A percentile compares a stretch with the other conserved stretches of the same genome.
Conservation (phyloP, 441 rosid genomes). For the Pelargonium fulgidum region DNA sequence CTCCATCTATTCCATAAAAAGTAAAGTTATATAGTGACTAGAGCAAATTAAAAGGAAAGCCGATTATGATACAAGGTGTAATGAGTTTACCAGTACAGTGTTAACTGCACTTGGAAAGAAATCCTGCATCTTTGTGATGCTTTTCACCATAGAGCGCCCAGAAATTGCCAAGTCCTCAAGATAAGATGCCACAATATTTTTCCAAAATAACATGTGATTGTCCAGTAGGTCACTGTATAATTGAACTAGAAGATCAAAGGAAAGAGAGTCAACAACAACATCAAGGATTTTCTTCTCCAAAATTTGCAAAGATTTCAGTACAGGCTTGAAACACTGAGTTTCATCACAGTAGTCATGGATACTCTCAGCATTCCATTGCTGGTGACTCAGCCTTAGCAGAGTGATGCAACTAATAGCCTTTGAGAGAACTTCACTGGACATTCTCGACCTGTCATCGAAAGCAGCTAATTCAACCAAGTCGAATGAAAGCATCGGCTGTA, state of each 20-base stretch:
- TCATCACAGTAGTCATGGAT: slow-evolving; percentile 32
- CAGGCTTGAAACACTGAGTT: slow-evolving; percentile 34
- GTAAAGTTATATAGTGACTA: slow-evolving; percentile 14
- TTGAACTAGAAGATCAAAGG: slow-evolving; percentile 39
- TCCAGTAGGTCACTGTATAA: slow-evolving; percentile 55
- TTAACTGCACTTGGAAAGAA: slow-evolving; percentile 52
- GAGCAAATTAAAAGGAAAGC: slow-evolving; percentile 10
- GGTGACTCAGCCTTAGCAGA: slow-evolving; percentile 58
- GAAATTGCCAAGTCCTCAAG: slow-evolving; percentile 44
- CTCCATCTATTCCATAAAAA: slow-evolving; percentile 38
- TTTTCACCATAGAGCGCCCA: slow-evolving; percentile 65
- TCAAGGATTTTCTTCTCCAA: slow-evolving; percentile 59
- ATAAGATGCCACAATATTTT: slow-evolving; percentile 41
- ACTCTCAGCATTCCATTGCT: slow-evolving; percentile 69
- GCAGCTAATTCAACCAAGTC: slow-evolving; percentile 47
- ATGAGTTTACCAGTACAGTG: slow-evolving; percentile 49
- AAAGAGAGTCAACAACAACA: slow-evolving; percentile 49
- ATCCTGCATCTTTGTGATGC: slow-evolving; percentile 42
- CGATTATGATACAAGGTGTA: slow-evolving; percentile 10
- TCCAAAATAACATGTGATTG: slow-evolving; percentile 71
- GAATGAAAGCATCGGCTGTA: slow-evolving; percentile 54
- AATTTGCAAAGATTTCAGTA: slow-evolving; percentile 50
- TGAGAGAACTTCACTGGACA: slow-evolving; percentile 29
- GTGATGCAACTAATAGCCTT: slow-evolving; percentile 57
- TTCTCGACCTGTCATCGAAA: slow-evolving; percentile 28